These are phyloP conservation scores for Thraustochytrium striatum DNA, from an alignment of 352 stramenopile species.

Conservation along the genomic window DNA sequence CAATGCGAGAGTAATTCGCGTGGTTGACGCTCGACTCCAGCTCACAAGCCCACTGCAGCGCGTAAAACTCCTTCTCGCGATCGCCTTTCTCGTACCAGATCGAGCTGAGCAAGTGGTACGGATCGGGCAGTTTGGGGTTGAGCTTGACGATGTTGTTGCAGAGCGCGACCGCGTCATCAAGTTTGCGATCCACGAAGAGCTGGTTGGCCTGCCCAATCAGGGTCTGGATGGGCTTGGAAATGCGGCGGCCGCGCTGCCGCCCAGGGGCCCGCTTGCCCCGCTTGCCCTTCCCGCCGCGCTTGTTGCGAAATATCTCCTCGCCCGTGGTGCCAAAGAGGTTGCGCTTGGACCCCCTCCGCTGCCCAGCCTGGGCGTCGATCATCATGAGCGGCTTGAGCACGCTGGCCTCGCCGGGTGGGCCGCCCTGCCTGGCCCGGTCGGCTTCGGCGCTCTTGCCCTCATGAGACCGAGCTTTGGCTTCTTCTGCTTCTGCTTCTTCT, in stretches of 20 bases:
- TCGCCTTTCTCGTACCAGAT: not conserved
- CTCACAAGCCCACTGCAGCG: constrained; percentile 26
- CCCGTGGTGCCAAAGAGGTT: constrained; percentile 31
- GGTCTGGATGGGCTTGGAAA: not conserved
- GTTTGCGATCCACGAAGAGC: constrained; percentile 2
- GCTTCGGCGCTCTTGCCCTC: not conserved
- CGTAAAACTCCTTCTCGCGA: constrained; percentile 26
- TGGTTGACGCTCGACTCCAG: constrained; percentile 5
- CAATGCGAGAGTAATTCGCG: constrained; percentile 17
- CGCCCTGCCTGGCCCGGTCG: not conserved
- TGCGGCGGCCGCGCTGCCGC: not conserved
- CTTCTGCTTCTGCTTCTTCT: constrained; percentile 3
- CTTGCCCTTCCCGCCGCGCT: not conserved
- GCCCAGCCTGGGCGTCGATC: constrained; percentile 32
- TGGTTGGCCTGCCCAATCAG: constrained; percentile 21
- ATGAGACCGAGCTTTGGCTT: not conserved
- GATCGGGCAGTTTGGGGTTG: constrained; percentile 7
- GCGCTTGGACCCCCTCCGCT: not conserved
- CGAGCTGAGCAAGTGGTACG: constrained; percentile 4
- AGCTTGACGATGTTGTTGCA: constrained; percentile 6
- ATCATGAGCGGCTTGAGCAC: not conserved
- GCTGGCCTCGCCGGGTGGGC: not conserved
- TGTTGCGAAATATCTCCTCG: not conserved
- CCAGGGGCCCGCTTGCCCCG: not conserved
- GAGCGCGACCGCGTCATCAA: not conserved